phyloP scores from a whole-genome alignment of 306 rosid genomes.

The Hippophae tibetana region DNA sequence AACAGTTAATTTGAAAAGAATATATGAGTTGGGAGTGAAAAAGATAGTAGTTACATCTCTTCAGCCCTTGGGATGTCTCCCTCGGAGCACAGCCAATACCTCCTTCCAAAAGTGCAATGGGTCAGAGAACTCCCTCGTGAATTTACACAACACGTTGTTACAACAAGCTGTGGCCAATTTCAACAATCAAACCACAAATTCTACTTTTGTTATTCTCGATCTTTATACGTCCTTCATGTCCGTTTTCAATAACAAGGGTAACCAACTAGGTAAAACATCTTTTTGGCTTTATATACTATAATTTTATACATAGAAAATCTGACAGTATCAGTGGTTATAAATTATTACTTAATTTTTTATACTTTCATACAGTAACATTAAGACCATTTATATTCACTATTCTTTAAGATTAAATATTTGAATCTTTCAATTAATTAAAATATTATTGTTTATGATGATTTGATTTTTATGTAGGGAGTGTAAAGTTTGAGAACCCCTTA shows the following conservation, averaged over 20 bases:
- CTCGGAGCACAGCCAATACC: slow-evolving; percentile 22
- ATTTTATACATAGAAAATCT: too few relatives aligned
- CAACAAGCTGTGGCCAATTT: slow-evolving; percentile 40
- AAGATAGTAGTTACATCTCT: slow-evolving; percentile 47
- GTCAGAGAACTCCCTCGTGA: slow-evolving; percentile 31
- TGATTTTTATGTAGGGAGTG: slow-evolving; percentile 7
- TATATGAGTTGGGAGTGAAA: slow-evolving; percentile 52
- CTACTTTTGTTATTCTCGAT: slow-evolving; percentile 36
- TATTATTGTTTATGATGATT: too few relatives aligned
- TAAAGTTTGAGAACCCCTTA: slow-evolving; percentile 38
- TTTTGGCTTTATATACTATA: too few relatives aligned
- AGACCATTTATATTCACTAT: too few relatives aligned
- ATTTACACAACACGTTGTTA: slow-evolving; percentile 53
- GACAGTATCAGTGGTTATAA: too few relatives aligned
- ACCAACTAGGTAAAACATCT: slow-evolving; percentile 16
- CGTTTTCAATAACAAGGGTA: slow-evolving; percentile 33
- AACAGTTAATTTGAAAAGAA: slow-evolving; percentile 32
- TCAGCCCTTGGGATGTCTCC: slow-evolving; percentile 80
- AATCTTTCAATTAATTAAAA: too few relatives aligned
- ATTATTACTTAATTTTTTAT: too few relatives aligned
- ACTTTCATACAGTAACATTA: too few relatives aligned
- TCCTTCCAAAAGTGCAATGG: slow-evolving; percentile 47
- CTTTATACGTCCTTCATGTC: slow-evolving; percentile 58
- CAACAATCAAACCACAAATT: slow-evolving; percentile 28
- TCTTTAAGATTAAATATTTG: too few relatives aligned